Conservation (phyloP, 169 alveolate species). For the Cryptosporidium canis region DNA sequence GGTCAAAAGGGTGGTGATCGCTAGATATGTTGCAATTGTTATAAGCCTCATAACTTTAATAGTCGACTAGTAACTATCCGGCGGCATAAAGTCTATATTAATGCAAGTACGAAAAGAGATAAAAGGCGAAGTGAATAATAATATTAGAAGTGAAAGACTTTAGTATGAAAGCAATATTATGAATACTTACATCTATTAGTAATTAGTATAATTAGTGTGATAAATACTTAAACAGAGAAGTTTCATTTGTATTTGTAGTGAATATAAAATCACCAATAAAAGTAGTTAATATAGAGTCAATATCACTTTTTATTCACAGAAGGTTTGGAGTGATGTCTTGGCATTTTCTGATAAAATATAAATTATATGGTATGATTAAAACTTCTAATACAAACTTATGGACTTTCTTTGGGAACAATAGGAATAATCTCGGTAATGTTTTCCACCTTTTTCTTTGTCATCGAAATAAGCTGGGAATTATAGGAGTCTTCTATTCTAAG, state of each 20-base stretch:
- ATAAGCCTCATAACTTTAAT: neutral
- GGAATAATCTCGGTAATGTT: conserved; percentile 13
- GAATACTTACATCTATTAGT: conserved; percentile 6
- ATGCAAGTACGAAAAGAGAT: neutral
- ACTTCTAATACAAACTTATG: neutral
- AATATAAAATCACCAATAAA: neutral
- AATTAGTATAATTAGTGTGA: no score
- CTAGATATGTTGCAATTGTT: neutral
- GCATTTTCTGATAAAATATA: neutral
- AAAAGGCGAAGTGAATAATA: neutral
- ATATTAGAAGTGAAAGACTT: neutral
- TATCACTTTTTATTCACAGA: neutral
- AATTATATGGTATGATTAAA: neutral
- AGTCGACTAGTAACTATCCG: neutral
- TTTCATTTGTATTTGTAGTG: neutral
- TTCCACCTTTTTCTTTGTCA: conserved; percentile 38
- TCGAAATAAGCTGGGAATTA: conserved; percentile 14
- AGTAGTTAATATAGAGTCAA: neutral
- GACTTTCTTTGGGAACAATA: conserved; percentile 1
- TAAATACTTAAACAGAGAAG: neutral
- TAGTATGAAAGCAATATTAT: neutral
- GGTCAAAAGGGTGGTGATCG: neutral
- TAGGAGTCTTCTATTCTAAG: conserved; percentile 44
- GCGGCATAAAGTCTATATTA: neutral
- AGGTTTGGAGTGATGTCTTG: neutral